Conservation (phyloP, 2,329 filamentous ascomycete genomes). For the Ophiostoma populinum region DNA sequence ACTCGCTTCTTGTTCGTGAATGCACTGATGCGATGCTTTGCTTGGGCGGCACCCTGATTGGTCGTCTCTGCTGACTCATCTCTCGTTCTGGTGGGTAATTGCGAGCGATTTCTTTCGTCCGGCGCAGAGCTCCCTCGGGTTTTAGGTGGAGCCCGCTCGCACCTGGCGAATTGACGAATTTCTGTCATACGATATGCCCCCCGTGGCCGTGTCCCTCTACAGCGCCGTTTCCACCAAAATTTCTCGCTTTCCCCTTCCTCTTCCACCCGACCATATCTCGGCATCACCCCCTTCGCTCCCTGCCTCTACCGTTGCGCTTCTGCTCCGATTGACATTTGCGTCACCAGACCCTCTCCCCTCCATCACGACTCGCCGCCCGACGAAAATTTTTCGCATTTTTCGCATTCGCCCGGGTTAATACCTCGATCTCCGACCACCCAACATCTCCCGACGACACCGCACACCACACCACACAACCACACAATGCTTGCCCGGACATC, state of each 20-base stretch:
- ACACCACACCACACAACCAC: constrained; percentile 1
- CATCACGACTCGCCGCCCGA: background rate
- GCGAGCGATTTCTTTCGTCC: constrained; percentile 13
- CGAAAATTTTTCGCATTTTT: constrained; percentile 5
- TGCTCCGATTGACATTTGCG: background rate
- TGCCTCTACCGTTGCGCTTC: background rate
- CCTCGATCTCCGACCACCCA: no score
- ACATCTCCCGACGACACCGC: background rate
- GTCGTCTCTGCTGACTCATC: constrained; percentile 3
- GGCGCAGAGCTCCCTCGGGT: constrained; percentile 8
- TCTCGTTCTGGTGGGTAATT: constrained; percentile 9
- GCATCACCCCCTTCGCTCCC: no score
- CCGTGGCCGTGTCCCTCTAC: background rate
- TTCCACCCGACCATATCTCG: constrained; percentile 6
- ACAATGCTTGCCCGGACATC: constrained; percentile 37
- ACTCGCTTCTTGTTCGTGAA: background rate
- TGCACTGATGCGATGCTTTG: background rate
- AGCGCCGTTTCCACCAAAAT: constrained; percentile 4
- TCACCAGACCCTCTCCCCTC: constrained; percentile 1
- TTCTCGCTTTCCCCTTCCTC: constrained; percentile 8
- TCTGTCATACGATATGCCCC: constrained; percentile 12
- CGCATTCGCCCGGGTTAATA: constrained; percentile 1
- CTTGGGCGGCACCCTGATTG: constrained; percentile 6
- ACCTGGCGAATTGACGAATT: constrained; percentile 4
- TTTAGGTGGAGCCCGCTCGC: constrained; percentile 9